These are phyloP conservation scores for Boletellus ananiceps DNA, from an alignment of 768 basidiomycete genomes.

Conservation along the genomic window DNA sequence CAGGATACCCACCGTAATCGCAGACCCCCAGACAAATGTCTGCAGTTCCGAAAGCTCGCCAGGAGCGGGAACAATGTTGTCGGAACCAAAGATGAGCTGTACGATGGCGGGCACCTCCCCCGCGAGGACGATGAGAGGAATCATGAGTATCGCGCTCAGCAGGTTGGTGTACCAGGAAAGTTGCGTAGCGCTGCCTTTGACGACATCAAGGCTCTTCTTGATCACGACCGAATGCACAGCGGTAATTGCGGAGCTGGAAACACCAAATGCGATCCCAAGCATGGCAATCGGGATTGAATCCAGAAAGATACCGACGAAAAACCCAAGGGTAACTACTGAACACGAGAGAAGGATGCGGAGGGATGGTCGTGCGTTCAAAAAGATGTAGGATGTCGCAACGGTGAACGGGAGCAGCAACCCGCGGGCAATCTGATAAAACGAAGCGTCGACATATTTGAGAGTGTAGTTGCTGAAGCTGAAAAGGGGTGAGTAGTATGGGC, in stretches of 20 bases:
- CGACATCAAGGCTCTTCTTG: conserved; percentile 76
- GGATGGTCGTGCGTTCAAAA: conserved; percentile 75
- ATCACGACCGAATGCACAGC: conserved; percentile 92
- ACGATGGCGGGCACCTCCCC: conserved; percentile 69
- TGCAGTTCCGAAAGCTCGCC: conserved; percentile 44
- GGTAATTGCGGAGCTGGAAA: conserved; percentile 80
- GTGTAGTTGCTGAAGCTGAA: conserved; percentile 86
- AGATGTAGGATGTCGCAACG: conserved; percentile 76
- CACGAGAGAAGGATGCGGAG: conserved; percentile 71
- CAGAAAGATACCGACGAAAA: conserved; percentile 84
- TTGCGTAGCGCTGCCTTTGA: conserved; percentile 78
- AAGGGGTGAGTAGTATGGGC: not conserved
- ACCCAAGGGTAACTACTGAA: conserved; percentile 81
- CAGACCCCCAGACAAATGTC: conserved; percentile 76
- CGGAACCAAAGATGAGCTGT: conserved; percentile 51
- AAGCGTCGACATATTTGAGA: conserved; percentile 90
- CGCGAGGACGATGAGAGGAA: conserved; percentile 67
- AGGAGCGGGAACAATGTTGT: conserved; percentile 34
- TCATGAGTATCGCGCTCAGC: conserved; percentile 64
- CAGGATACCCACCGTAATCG: conserved; percentile 58
- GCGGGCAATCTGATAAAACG: conserved; percentile 93
- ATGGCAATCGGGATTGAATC: conserved; percentile 57
- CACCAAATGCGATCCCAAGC: conserved; percentile 75
- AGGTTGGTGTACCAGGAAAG: conserved; percentile 93
- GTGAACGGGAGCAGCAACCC: conserved; percentile 94